phyloP scores from a whole-genome alignment of 23 red algal genomes.

The Gracilaria gracilis region DNA sequence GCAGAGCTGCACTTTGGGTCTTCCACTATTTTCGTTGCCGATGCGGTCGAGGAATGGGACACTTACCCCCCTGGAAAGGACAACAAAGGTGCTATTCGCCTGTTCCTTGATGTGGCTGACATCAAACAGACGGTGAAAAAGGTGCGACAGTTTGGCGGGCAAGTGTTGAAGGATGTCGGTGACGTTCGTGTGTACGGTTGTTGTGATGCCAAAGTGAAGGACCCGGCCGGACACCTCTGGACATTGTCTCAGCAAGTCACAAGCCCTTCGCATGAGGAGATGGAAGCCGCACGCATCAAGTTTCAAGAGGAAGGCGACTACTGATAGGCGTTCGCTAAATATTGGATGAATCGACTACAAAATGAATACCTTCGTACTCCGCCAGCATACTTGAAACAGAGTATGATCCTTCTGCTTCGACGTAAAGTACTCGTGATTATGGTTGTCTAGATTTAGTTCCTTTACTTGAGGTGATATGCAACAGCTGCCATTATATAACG shows the following conservation, averaged over 20 bases:
- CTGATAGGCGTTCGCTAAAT: too few relatives aligned
- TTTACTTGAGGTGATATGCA: too few relatives aligned
- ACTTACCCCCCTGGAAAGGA: background rate
- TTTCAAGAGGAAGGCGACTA: background rate
- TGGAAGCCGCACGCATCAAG: slow-evolving; percentile 8
- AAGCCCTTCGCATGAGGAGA: background rate
- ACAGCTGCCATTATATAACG: too few relatives aligned
- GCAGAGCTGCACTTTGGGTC: background rate
- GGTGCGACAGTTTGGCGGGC: background rate
- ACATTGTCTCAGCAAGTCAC: slow-evolving; percentile 4
- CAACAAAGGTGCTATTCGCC: background rate
- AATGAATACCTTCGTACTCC: too few relatives aligned
- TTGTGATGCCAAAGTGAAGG: background rate
- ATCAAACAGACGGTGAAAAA: background rate
- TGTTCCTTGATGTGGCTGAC: background rate
- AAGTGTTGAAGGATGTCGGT: background rate
- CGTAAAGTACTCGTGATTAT: too few relatives aligned
- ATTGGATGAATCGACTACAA: too few relatives aligned
- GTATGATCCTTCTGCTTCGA: too few relatives aligned
- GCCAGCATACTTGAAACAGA: too few relatives aligned
- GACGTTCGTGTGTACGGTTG: too few relatives aligned
- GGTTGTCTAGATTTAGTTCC: too few relatives aligned
- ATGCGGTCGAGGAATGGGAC: background rate
- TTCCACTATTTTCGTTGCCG: background rate
- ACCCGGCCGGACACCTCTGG: background rate